Evolutionary conservation across 208 protist species (phyloP).

Genomic region (Herpetomonas tarakana): DNA sequence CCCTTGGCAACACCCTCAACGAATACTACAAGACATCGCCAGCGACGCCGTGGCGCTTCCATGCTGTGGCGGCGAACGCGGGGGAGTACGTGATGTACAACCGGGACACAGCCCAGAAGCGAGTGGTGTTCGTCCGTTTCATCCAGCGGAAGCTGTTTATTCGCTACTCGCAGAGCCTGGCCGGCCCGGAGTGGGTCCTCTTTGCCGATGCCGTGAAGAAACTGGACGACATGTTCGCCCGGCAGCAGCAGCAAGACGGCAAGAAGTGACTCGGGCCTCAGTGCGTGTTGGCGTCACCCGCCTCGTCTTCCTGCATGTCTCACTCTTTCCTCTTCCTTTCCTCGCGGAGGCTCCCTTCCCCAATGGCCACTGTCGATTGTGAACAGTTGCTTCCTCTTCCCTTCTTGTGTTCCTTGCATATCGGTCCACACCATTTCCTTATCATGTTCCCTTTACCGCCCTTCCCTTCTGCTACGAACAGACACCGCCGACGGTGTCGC

Average conservation of each 20-base stretch:
- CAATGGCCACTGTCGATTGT: too few relatives aligned
- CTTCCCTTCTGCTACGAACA: too few relatives aligned
- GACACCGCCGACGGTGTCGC: too few relatives aligned
- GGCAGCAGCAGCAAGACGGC: neutral
- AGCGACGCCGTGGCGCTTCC: conserved; percentile 47
- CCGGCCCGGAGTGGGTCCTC: conserved; percentile 8
- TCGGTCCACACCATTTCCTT: too few relatives aligned
- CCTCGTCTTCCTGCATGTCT: too few relatives aligned
- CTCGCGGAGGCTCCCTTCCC: too few relatives aligned
- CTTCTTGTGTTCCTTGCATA: too few relatives aligned
- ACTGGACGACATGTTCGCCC: conserved; percentile 2
- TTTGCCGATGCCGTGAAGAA: conserved; percentile 1
- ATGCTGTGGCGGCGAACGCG: conserved; percentile 26
- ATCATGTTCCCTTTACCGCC: too few relatives aligned
- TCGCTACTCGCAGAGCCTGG: conserved; percentile 24
- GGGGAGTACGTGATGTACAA: conserved; percentile 82
- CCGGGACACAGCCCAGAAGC: conserved; percentile 25
- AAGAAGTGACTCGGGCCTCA: too few relatives aligned
- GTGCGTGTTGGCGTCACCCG: too few relatives aligned
- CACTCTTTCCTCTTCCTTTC: too few relatives aligned
- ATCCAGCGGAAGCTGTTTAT: conserved; percentile 54
- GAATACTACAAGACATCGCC: conserved; percentile 38
- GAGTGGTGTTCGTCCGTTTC: conserved; percentile 47
- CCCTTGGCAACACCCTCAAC: conserved; percentile 42
- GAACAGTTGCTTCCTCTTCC: too few relatives aligned